These are phyloP conservation scores for Colletotrichum liaoningense DNA, from an alignment of 2,329 filamentous ascomycete genomes.

Conservation along the genomic window DNA sequence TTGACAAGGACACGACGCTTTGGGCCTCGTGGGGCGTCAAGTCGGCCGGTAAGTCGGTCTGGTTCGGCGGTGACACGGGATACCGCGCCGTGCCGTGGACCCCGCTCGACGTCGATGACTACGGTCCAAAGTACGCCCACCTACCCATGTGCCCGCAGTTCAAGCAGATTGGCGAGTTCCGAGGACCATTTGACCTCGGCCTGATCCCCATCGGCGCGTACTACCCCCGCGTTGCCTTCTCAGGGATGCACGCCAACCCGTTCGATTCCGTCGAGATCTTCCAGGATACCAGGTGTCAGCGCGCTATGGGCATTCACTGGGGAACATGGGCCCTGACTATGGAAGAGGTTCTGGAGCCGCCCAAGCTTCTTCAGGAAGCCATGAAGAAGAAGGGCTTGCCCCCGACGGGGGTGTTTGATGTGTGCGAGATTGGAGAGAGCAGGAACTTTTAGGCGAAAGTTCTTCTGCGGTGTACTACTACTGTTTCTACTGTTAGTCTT, in stretches of 20 bases:
- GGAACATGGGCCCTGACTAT: slow-evolving; percentile 88
- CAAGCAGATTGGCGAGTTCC: slow-evolving; percentile 80
- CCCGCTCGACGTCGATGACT: slow-evolving; percentile 74
- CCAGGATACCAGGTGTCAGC: slow-evolving; percentile 80
- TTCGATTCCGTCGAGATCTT: slow-evolving; percentile 93
- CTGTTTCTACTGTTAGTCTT: not conserved
- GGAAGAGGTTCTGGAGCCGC: slow-evolving; percentile 89
- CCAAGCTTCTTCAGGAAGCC: slow-evolving; percentile 77
- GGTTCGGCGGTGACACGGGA: slow-evolving; percentile 91
- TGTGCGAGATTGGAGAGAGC: slow-evolving; percentile 87
- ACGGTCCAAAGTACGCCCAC: slow-evolving; percentile 72
- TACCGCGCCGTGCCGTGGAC: slow-evolving; percentile 82
- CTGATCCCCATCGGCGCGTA: slow-evolving; percentile 96
- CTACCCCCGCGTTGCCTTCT: slow-evolving; percentile 77
- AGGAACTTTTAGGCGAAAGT: slow-evolving; percentile 70
- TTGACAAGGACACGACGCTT: slow-evolving; percentile 80
- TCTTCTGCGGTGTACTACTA: not conserved
- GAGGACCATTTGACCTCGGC: slow-evolving; percentile 91
- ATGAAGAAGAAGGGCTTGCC: slow-evolving; percentile 73
- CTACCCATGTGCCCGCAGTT: slow-evolving; percentile 86
- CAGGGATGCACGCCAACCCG: slow-evolving; percentile 86
- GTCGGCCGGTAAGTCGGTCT: slow-evolving; percentile 81
- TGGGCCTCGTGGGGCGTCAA: slow-evolving; percentile 90
- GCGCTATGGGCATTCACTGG: slow-evolving; percentile 92
- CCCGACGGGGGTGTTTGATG: slow-evolving; percentile 81